A percentile compares a stretch with the other conserved stretches of the same genome.
Evolutionary conservation across 257 asterid genomes (phyloP).

Genomic region (Ocimum tenuiflorum): DNA sequence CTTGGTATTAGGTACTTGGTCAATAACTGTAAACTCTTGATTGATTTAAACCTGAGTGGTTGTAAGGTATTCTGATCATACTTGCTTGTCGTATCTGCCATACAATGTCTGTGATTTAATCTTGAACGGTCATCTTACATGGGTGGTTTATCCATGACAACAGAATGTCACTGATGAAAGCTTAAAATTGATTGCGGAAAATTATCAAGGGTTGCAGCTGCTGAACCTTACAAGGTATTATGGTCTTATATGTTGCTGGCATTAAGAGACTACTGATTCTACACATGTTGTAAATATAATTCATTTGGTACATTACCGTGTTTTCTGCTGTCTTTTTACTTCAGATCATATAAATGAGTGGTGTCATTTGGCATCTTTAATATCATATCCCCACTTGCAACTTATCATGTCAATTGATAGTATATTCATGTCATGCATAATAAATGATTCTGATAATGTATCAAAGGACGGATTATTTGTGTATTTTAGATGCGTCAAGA

Average conservation of each 20-base stretch:
- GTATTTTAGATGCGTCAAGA: conserved; percentile 64
- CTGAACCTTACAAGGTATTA: conserved; percentile 76
- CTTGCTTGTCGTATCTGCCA: conserved; percentile 5
- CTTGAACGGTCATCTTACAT: conserved; percentile 23
- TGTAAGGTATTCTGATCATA: conserved; percentile 57
- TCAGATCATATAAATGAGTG: neutral
- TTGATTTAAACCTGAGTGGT: conserved; percentile 84
- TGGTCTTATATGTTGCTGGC: neutral
- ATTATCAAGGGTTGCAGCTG: conserved; percentile 51
- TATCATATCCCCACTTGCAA: too few species aligned
- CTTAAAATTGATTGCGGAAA: conserved; percentile 57
- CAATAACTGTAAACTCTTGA: conserved; percentile 55
- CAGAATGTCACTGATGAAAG: conserved; percentile 78
- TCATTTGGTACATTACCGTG: neutral
- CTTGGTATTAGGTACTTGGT: conserved; percentile 56
- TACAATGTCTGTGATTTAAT: conserved; percentile 1
- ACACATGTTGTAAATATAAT: neutral
- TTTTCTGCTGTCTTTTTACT: neutral
- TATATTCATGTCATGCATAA: neutral
- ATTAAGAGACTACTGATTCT: neutral
- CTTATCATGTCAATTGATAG: too few species aligned
- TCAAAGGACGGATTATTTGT: neutral
- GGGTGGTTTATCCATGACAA: conserved; percentile 25
- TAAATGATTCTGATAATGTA: neutral
- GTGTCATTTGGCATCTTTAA: too few species aligned